Evolutionary conservation across 345 rosid species (phyloP).

Genomic region (Linum lewisii): DNA sequence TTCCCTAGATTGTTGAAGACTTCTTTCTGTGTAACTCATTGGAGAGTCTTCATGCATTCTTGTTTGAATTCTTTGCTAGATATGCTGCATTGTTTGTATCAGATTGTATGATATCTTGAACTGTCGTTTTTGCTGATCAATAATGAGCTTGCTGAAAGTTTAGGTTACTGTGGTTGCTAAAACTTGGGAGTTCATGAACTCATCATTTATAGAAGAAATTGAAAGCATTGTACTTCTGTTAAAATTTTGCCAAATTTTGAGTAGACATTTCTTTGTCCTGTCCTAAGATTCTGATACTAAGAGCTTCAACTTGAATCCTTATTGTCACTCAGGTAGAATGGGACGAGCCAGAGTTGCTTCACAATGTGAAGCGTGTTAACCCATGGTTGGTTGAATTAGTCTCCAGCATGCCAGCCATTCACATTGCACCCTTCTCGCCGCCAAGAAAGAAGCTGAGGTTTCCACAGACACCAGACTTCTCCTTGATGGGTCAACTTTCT

Average conservation of each 20-base stretch:
- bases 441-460: conserved; percentile 76
- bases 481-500: conserved; percentile 41
- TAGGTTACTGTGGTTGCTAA: neutral
- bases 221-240: neutral
- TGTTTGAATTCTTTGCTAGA: neutral
- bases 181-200: neutral
- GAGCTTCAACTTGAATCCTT: too few relatives aligned
- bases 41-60: too few relatives aligned
- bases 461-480: conserved; percentile 51
- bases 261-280: too few relatives aligned
- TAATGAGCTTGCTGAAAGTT: neutral
- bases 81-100: neutral
- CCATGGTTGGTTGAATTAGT: conserved; percentile 96
- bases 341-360: conserved; percentile 98
- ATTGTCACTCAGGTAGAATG: conserved; percentile 62
- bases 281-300: neutral
- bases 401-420: conserved; percentile 60
- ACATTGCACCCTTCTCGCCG: conserved; percentile 66
- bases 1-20: too few relatives aligned
- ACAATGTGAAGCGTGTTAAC: conserved; percentile 83
- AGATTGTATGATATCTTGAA: neutral
- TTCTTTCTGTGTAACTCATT: too few relatives aligned
- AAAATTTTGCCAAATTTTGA: neutral
- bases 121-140: neutral
- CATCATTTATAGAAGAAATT: neutral